These are phyloP conservation scores for Metschnikowia continentalis DNA, from an alignment of 805 yeast genomes.

Conservation along the genomic window DNA sequence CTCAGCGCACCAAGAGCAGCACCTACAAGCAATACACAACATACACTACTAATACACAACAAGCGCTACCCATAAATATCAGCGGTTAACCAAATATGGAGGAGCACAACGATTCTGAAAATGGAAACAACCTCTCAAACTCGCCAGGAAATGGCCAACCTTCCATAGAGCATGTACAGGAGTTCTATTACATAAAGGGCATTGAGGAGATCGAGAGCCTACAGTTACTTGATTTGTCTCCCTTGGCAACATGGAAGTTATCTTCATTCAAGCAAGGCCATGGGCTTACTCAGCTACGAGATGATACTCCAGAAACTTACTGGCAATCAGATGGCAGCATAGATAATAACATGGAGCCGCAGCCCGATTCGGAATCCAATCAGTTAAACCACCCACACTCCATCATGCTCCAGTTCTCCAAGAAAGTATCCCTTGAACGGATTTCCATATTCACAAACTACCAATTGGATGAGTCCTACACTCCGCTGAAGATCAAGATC, in stretches of 20 bases:
- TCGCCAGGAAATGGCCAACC: slow-evolving; percentile 20
- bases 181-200: slow-evolving; percentile 43
- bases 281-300: slow-evolving; percentile 68
- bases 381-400: slow-evolving; percentile 70
- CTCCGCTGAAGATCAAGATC: slow-evolving; percentile 68
- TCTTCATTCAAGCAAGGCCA: slow-evolving; percentile 71
- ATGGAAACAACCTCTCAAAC: background rate
- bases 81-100: background rate
- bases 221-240: slow-evolving; percentile 72
- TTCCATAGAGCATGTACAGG: slow-evolving; percentile 37
- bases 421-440: slow-evolving; percentile 63
- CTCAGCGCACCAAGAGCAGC: background rate
- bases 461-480: slow-evolving; percentile 80
- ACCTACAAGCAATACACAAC: background rate
- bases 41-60: too few species aligned
- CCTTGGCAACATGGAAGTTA: slow-evolving; percentile 78
- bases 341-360: slow-evolving; percentile 24
- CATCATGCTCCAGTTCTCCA: slow-evolving; percentile 74
- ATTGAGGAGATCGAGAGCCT: slow-evolving; percentile 50
- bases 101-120: background rate
- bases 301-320: slow-evolving; percentile 64
- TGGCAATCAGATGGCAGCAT: slow-evolving; percentile 93
- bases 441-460: slow-evolving; percentile 71
- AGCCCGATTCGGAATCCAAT: slow-evolving; percentile 25
- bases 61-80: background rate